Evolutionary conservation across 2,329 filamentous ascomycete genomes (phyloP).

Genomic region (Chaetomium sp.): DNA sequence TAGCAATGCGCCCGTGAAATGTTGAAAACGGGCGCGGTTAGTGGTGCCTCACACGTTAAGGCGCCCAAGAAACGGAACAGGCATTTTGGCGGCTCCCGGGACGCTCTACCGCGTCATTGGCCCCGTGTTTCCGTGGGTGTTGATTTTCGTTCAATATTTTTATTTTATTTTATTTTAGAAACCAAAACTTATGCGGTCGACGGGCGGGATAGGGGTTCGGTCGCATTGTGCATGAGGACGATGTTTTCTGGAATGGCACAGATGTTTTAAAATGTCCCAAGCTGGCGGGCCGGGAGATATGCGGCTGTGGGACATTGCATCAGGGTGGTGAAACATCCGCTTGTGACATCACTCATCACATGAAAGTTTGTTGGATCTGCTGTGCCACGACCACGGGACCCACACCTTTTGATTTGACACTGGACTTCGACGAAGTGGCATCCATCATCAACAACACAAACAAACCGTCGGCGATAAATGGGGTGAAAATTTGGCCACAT

Average conservation of each 20-base stretch:
- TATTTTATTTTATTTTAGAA: neutral
- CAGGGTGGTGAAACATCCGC: slow-evolving; percentile 5
- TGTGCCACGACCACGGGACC: slow-evolving; percentile 3
- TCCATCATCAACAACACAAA: too few relatives aligned
- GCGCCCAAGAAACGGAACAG: slow-evolving; percentile 47
- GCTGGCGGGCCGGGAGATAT: too few relatives aligned
- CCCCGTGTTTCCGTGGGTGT: neutral
- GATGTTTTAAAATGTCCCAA: neutral
- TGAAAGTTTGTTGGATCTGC: slow-evolving; percentile 5
- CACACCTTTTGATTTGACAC: too few relatives aligned
- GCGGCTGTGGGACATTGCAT: neutral
- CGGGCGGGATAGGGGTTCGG: neutral
- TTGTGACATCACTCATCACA: slow-evolving; percentile 18
- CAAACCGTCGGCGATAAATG: too few relatives aligned
- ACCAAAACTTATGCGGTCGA: neutral
- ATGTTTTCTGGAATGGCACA: neutral
- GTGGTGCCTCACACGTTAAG: slow-evolving; percentile 42
- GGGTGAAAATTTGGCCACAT: too few relatives aligned
- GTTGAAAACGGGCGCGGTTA: neutral
- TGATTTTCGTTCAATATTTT: neutral
- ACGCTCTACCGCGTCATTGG: slow-evolving; percentile 13
- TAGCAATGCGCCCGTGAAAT: neutral
- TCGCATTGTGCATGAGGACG: neutral
- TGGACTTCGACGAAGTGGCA: too few relatives aligned
- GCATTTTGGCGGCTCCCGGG: slow-evolving; percentile 33